Evolutionary conservation across 2,329 filamentous ascomycete genomes (phyloP), one percentile per base, ranked within the genome.

Genomic region (Aureobasidium subglaciale): DNA sequence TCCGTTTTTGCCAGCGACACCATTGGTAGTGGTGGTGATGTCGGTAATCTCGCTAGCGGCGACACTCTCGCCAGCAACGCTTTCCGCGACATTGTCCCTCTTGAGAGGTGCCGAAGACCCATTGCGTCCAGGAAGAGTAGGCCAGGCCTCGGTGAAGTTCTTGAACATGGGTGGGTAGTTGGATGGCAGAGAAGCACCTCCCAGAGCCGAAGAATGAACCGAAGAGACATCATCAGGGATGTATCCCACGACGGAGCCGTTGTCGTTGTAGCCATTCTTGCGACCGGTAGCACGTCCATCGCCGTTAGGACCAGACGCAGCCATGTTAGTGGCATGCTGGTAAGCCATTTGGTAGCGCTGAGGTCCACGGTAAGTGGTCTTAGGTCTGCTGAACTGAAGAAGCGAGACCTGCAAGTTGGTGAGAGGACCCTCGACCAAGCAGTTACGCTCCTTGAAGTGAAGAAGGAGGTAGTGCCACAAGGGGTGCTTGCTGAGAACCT

Each of bases 211-310:
- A 34, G 92, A 96, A 71, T 97, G 92, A 42, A 99, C 87, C 2
- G 91, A 96, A 8, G 92, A 97, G 37, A 96, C 90, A 70, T 99
- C 93, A 65, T 99, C 93, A 2, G 92, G 90, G 59, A 99, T 96
- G 69, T 95, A 97, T 15, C 92, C 93, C 64, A 96, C 80, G 68
- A 96, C 88, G 3, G 92, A 97, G 40, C 89, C 88, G 16, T 87
- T 84, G 65, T 96, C 92, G 43, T 79, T 79, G 30, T 70, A 67
- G 53, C 71, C 77, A 30, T 74, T 73, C 30, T 74, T 75, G 55
- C 78, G 77, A 57, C 76, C 78, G 57, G 78, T 80, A 61, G 71
- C 70, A 66, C 63, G 63, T 20, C 50, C 63, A 11, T 55, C 41
- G 15, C 53, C 40, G 59, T 57, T 66, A 27, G n/a, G 18, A 65